Conservation (phyloP, 371 early-diverging fungal species). For the Chytridiales sp. region DNA sequence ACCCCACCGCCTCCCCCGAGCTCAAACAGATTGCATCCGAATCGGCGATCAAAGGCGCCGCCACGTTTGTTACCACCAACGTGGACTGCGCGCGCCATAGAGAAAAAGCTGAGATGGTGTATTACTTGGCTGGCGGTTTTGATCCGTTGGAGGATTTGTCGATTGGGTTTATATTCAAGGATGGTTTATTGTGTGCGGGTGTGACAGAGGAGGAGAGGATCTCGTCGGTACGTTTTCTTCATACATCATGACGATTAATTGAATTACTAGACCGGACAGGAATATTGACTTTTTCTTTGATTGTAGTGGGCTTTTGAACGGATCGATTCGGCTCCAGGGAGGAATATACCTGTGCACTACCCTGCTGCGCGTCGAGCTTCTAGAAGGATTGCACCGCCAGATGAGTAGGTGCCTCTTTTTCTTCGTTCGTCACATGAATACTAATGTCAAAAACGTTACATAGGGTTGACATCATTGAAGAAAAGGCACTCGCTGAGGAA, state of each 20-base stretch:
- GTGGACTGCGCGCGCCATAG: conserved; percentile 51
- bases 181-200: conserved; percentile 45
- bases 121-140: conserved; percentile 52
- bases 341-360: conserved; percentile 1
- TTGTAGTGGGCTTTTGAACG: conserved; percentile 18
- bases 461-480: too few species aligned
- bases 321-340: conserved; percentile 4
- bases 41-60: background rate
- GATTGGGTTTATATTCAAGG: conserved; percentile 61
- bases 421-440: too few species aligned
- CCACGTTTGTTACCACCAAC: conserved; percentile 35
- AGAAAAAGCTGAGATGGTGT: conserved; percentile 49
- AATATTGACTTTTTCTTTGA: background rate
- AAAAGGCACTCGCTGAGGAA: too few species aligned
- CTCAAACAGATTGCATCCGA: background rate
- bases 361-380: background rate
- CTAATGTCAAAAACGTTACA: too few species aligned
- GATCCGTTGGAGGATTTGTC: conserved; percentile 55
- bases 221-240: conserved; percentile 43
- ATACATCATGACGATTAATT: background rate
- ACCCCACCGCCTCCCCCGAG: background rate
- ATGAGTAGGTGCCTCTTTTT: too few species aligned
- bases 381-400: too few species aligned
- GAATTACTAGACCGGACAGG: too few species aligned
- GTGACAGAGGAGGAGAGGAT: conserved; percentile 61